Percentiles rank a stretch among this genome's conserved stretches.
These are phyloP conservation scores for Chaetomium strumarium DNA, from an alignment of 2,329 filamentous ascomycete genomes.

Conservation along the genomic window DNA sequence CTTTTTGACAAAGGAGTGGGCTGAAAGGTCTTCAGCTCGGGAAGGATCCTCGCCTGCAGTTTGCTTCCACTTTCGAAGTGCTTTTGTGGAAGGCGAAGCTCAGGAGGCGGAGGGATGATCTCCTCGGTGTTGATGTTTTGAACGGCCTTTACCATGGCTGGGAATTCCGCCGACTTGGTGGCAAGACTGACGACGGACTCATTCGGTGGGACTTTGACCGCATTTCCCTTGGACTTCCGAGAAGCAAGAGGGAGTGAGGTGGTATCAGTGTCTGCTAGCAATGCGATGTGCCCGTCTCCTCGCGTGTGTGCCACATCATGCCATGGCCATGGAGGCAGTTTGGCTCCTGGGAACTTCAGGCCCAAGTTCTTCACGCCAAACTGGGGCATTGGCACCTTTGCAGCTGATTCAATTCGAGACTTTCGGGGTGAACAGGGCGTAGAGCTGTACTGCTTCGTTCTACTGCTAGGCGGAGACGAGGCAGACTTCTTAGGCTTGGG, in stretches of 20 bases:
- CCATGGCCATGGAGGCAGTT: constrained; percentile 66
- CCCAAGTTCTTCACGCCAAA: constrained; percentile 41
- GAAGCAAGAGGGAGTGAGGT: constrained; percentile 15
- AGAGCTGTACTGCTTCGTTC: constrained; percentile 42
- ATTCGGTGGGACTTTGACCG: constrained; percentile 33
- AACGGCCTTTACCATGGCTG: constrained; percentile 29
- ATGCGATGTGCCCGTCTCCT: constrained; percentile 30
- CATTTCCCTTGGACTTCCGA: constrained; percentile 47
- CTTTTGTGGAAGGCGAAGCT: constrained; percentile 49
- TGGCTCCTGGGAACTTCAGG: constrained; percentile 59
- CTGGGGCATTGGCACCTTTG: constrained; percentile 32
- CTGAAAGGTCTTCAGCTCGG: constrained; percentile 35
- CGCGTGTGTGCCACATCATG: constrained; percentile 59
- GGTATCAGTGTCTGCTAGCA: neutral
- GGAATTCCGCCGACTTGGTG: constrained; percentile 36
- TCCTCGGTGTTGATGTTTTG: constrained; percentile 34
- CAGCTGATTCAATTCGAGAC: constrained; percentile 24
- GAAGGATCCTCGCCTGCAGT: constrained; percentile 44
- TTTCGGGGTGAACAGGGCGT: constrained; percentile 49
- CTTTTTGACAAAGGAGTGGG: constrained; percentile 2
- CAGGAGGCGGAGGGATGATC: constrained; percentile 40
- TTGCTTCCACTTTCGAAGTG: constrained; percentile 53
- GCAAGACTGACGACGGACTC: constrained; percentile 40
- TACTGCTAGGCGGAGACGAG: constrained; percentile 21
- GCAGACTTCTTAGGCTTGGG: constrained; percentile 12